phyloP scores from a whole-genome alignment of 164 flowering plant species.

The Chimonanthus praecox region DNA sequence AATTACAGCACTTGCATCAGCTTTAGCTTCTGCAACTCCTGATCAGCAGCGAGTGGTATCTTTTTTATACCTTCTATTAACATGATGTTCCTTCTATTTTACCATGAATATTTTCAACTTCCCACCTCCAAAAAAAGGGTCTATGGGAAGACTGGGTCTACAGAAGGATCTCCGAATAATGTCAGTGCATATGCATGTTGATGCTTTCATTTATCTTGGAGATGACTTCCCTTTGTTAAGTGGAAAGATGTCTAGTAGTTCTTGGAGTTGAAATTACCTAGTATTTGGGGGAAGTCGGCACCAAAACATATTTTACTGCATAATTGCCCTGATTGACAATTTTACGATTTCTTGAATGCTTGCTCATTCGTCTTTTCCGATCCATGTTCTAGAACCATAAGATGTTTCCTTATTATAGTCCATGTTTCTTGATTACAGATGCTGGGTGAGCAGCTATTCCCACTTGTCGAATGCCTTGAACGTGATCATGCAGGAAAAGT shows the following conservation, averaged over 20 bases:
- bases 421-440: conserved; percentile 31
- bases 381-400: background rate
- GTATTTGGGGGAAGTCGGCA: background rate
- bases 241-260: background rate
- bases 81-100: background rate
- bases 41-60: conserved; percentile 48
- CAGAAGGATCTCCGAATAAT: too few relatives aligned
- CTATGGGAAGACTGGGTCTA: too few relatives aligned
- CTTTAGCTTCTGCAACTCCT: conserved; percentile 60
- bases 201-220: background rate
- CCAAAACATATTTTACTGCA: background rate
- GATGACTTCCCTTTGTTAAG: background rate
- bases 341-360: background rate
- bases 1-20: conserved; percentile 52
- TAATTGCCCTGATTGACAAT: background rate
- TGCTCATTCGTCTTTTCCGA: too few relatives aligned
- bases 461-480: conserved; percentile 57
- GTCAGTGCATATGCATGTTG: background rate
- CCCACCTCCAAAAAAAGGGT: too few relatives aligned
- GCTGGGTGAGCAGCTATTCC: conserved; percentile 70
- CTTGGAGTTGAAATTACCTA: background rate
- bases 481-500: conserved; percentile 50
- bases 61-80: background rate
- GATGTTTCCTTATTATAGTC: background rate
- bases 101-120: too few relatives aligned